Conservation (phyloP, 2,329 filamentous ascomycete genomes). For the Catunica adiposa region DNA sequence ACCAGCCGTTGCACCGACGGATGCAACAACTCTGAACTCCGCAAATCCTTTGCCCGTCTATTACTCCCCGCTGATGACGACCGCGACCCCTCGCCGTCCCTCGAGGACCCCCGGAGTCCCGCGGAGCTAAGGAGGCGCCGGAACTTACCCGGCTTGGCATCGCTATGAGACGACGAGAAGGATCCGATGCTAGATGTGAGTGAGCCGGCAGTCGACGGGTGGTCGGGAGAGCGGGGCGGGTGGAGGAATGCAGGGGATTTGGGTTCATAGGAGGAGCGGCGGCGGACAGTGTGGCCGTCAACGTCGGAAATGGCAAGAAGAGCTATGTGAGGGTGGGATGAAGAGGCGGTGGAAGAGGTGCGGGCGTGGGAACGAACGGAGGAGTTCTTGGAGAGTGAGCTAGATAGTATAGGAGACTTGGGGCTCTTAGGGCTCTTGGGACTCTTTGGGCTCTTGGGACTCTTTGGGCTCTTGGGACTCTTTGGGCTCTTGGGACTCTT, state of each 20-base stretch:
- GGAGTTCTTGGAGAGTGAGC: slow-evolving; percentile 4
- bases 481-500: neutral
- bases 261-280: slow-evolving; percentile 9
- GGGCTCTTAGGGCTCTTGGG: neutral
- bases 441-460: neutral
- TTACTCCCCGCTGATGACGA: slow-evolving; percentile 14
- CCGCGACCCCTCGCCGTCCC: slow-evolving; percentile 21
- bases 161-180: neutral
- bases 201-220: slow-evolving; percentile 1
- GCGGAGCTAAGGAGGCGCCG: slow-evolving; percentile 25
- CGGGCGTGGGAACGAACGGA: slow-evolving; percentile 6
- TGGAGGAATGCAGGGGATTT: slow-evolving; percentile 4
- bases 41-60: slow-evolving; percentile 19
- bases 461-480: neutral
- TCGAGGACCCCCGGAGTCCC: slow-evolving; percentile 15
- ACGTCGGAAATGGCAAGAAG: neutral
- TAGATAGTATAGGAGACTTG: neutral
- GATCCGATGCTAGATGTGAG: neutral
- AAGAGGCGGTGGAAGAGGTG: slow-evolving; percentile 2
- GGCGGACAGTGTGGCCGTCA: neutral
- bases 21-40: slow-evolving; percentile 22
- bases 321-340: slow-evolving; percentile 3
- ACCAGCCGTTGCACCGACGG: slow-evolving; percentile 21
- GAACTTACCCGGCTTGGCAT: slow-evolving; percentile 23
- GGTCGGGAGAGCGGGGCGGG: neutral